phyloP scores from a whole-genome alignment of 1,139 yeast genomes.

The Yamadazyma triangularis region DNA sequence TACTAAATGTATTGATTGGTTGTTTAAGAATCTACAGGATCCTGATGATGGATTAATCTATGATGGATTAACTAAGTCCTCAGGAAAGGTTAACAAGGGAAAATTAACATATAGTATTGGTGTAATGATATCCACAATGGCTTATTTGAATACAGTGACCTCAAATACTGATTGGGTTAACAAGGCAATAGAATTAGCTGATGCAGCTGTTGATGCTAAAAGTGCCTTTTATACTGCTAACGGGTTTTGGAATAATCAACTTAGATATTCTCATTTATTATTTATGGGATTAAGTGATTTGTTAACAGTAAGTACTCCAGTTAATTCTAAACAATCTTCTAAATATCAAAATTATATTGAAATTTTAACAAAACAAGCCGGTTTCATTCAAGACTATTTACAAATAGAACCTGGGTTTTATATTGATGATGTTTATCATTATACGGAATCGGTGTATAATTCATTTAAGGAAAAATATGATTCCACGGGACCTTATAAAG shows the following conservation, averaged over 20 bases:
- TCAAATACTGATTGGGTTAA: slow-evolving; percentile 9
- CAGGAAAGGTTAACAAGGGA: slow-evolving; percentile 22
- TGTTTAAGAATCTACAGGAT: slow-evolving; percentile 25
- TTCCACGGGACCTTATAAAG: slow-evolving; percentile 3
- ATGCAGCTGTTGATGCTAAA: slow-evolving; percentile 12
- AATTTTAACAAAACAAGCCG: slow-evolving; percentile 21
- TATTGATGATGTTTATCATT: slow-evolving; percentile 3
- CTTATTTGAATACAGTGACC: slow-evolving; percentile 17
- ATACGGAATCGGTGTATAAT: neutral
- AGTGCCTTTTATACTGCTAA: slow-evolving; percentile 20
- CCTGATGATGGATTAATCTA: slow-evolving; percentile 24
- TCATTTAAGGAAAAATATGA: neutral
- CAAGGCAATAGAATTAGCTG: slow-evolving; percentile 10
- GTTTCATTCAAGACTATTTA: slow-evolving; percentile 16
- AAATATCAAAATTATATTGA: slow-evolving; percentile 8
- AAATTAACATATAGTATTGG: slow-evolving; percentile 36
- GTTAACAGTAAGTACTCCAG: slow-evolving; percentile 7
- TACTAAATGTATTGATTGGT: slow-evolving; percentile 18
- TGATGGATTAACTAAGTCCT: slow-evolving; percentile 23
- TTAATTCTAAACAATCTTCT: slow-evolving; percentile 4
- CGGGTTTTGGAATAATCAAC: slow-evolving; percentile 21
- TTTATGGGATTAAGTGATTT: slow-evolving; percentile 24
- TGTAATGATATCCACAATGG: slow-evolving; percentile 24
- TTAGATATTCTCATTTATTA: slow-evolving; percentile 20
- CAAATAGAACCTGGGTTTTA: slow-evolving; percentile 16